Evolutionary conservation across 345 rosid species (phyloP), one percentile per base, ranked within the genome.

Genomic region (Aethionema arabicum): DNA sequence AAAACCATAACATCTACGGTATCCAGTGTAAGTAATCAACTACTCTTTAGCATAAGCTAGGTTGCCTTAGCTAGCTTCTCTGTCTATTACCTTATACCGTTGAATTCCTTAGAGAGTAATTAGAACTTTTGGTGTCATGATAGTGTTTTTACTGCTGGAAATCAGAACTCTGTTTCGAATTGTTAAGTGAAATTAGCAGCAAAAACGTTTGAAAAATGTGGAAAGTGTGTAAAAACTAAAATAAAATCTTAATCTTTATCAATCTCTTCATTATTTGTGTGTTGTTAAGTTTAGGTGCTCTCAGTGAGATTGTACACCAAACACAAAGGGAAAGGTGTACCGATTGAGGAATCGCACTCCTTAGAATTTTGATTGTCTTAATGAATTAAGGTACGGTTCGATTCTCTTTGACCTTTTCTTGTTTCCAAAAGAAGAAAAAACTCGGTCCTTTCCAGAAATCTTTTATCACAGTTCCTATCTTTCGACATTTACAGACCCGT

Each of bases 261-360:
- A 21, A 21, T 21, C 27, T 21, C 27, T 21, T 21, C 8, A 0
- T 0, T 44, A 21, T 59, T 44, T 4, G 5, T 0, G 36, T 49
- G 5, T 50, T 43, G 5, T 16, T 21, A 16, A 65, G 51, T 39
- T 21, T 53, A 72, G 71, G 67, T 65, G 52, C 65, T 53, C 59
- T 65, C 44, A 72, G 67, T 27, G 76, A 72, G 71, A 65, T 72
- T 45, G 53, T 72, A 45, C 76, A 72, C 13, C 76, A 72, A 46
- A 59, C 65, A 66, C 76, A 72, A 72, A 72, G 76, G 65, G 62
- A 72, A 65, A 72, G 71, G 71, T 59, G 76, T 72, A 11, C 71
- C 52, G 49, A 62, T 65, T 59, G 76, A 65, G 39, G 66, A 72
- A 36, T 21, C 65, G 70, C 65, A 71, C 44, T 59, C 75, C 4